These are phyloP conservation scores for Panaeolus papilionaceus DNA, from an alignment of 768 basidiomycete species.

Conservation along the genomic window DNA sequence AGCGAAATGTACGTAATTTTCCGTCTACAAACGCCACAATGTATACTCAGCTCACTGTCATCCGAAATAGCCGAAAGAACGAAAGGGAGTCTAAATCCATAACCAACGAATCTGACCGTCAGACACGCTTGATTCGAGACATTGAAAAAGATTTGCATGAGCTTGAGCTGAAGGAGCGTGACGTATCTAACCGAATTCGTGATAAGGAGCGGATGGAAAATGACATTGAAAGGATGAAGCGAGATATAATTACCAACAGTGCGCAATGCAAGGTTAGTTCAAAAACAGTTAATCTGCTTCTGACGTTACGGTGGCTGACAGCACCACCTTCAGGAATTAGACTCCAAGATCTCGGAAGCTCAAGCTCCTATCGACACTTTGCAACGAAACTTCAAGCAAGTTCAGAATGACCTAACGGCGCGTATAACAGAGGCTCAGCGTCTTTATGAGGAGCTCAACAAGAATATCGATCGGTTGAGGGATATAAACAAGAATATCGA, in stretches of 20 bases:
- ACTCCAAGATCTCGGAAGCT: conserved; percentile 62
- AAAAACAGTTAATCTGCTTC: conserved; percentile 12
- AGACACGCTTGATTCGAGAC: conserved; percentile 54
- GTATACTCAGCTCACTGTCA: neutral
- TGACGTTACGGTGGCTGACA: conserved; percentile 12
- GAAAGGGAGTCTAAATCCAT: conserved; percentile 69
- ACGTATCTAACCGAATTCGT: conserved; percentile 60
- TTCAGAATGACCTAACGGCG: conserved; percentile 54
- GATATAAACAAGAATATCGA: conserved; percentile 68
- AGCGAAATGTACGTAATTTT: conserved; percentile 63
- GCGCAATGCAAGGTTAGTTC: conserved; percentile 56
- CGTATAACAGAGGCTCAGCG: conserved; percentile 60
- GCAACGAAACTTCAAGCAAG: conserved; percentile 57
- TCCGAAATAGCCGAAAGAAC: conserved; percentile 56
- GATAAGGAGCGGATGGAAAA: conserved; percentile 64
- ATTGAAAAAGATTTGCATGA: conserved; percentile 66
- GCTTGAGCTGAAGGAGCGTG: conserved; percentile 66
- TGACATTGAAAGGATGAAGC: conserved; percentile 61
- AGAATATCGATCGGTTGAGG: conserved; percentile 65
- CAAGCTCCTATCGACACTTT: conserved; percentile 70
- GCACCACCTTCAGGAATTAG: conserved; percentile 57
- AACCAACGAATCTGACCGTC: conserved; percentile 66
- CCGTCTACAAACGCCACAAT: neutral
- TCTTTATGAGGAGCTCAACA: conserved; percentile 67
- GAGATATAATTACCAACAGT: conserved; percentile 54